A percentile compares a stretch with the other conserved stretches of the same genome.
These are phyloP conservation scores for Ogataea haglerorum DNA, from an alignment of 805 yeast species.

Conservation along the genomic window DNA sequence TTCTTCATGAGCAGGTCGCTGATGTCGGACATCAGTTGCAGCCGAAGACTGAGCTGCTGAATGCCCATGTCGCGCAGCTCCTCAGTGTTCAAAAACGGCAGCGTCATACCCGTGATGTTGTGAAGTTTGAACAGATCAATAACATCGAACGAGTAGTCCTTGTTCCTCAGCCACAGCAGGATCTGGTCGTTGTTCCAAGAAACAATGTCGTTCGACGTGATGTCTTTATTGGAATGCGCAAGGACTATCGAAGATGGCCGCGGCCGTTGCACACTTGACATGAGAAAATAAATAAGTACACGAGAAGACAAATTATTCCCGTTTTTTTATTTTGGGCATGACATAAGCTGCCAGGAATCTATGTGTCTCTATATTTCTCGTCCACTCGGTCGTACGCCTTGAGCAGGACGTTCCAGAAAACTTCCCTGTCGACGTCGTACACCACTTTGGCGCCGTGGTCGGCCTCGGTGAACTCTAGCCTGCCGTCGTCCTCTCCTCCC, in stretches of 20 bases:
- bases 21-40: conserved; percentile 57
- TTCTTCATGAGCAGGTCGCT: conserved; percentile 46
- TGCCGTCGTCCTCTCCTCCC: conserved; percentile 32
- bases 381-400: conserved; percentile 38
- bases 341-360: background rate
- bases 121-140: conserved; percentile 45
- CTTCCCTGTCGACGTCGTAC: conserved; percentile 36
- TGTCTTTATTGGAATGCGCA: conserved; percentile 17
- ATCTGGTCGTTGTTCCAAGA: conserved; percentile 33
- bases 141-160: conserved; percentile 22
- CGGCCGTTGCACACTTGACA: conserved; percentile 9
- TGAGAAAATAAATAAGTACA: background rate
- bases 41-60: conserved; percentile 47
- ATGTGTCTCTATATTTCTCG: background rate
- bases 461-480: conserved; percentile 16
- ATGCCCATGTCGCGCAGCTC: conserved; percentile 77
- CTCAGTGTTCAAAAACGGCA: conserved; percentile 63
- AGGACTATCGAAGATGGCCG: conserved; percentile 19
- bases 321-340: background rate
- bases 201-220: conserved; percentile 20
- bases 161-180: conserved; percentile 29
- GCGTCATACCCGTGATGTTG: conserved; percentile 68
- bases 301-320: no score
- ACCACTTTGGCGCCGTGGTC: conserved; percentile 39
- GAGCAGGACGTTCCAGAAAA: conserved; percentile 46